phyloP scores from a whole-genome alignment of 192 early-diverging fungal species.

The Irineochytrium annulatum region DNA sequence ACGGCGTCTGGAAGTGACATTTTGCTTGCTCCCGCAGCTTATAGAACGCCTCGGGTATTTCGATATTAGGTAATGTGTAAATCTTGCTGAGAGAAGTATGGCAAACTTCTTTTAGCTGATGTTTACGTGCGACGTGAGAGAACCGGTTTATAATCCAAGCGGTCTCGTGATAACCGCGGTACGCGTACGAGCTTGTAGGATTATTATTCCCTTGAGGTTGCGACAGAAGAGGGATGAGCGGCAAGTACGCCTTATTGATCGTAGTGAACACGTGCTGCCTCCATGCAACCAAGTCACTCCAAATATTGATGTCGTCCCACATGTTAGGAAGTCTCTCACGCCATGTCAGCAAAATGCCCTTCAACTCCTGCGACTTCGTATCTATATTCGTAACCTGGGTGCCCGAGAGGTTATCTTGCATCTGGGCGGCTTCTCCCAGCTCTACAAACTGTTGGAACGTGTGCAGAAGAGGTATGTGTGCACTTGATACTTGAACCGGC shows the following conservation, averaged over 20 bases:
- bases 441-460: constrained; percentile 97
- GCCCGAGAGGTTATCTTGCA: constrained; percentile 72
- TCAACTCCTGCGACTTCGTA: constrained; percentile 79
- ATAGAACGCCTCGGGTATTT: constrained; percentile 85
- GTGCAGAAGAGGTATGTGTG: constrained; percentile 85
- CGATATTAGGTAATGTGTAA: constrained; percentile 99
- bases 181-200: constrained; percentile 80
- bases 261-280: constrained; percentile 94
- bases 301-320: constrained; percentile 97
- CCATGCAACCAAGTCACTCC: constrained; percentile 98
- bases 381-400: constrained; percentile 86
- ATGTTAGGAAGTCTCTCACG: constrained; percentile 92
- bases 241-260: constrained; percentile 92
- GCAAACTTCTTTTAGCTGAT: constrained; percentile 93
- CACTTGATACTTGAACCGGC: constrained; percentile 76
- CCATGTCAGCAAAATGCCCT: constrained; percentile 89
- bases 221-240: constrained; percentile 57
- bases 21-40: constrained; percentile 98
- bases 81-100: constrained; percentile 84
- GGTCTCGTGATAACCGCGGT: constrained; percentile 98
- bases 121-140: constrained; percentile 92
- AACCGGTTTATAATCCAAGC: constrained; percentile 99
- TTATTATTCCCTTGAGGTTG: constrained; percentile 26
- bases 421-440: constrained; percentile 85
- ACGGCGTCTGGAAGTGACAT: constrained; percentile 87